Evolutionary conservation across 2,329 filamentous ascomycete genomes (phyloP).

Genomic region (Sclerotiophoma versabilis): DNA sequence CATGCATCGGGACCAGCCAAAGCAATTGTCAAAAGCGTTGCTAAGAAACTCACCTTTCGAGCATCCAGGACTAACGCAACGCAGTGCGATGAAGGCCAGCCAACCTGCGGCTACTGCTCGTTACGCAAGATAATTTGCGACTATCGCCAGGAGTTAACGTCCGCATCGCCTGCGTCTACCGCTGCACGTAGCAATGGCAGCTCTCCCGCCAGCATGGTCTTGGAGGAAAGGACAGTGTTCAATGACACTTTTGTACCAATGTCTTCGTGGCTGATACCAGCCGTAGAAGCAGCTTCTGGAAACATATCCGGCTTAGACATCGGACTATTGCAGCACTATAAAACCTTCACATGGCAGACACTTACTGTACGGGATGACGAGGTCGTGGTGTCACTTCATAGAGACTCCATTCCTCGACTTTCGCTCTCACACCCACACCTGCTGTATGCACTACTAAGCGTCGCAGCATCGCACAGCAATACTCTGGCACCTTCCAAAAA

Average conservation of each 20-base stretch:
- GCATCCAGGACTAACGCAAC: conserved; percentile 4
- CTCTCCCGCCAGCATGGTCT: background rate
- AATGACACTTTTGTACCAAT: conserved; percentile 15
- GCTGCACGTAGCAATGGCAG: background rate
- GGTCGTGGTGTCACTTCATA: conserved; percentile 26
- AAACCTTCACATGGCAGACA: conserved; percentile 30
- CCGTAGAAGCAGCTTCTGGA: conserved; percentile 28
- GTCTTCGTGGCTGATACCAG: conserved; percentile 26
- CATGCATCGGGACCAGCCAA: background rate
- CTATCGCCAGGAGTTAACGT: conserved; percentile 25
- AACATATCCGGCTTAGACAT: conserved; percentile 28
- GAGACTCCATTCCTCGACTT: conserved; percentile 31
- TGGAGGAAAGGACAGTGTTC: conserved; percentile 20
- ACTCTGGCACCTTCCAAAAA: conserved; percentile 19
- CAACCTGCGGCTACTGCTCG: conserved; percentile 38
- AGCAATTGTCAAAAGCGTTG: no score
- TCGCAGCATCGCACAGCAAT: conserved; percentile 35
- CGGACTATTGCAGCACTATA: conserved; percentile 37
- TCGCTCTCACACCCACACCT: conserved; percentile 33
- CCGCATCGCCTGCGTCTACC: conserved; percentile 6
- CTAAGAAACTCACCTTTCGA: background rate
- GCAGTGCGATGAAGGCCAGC: conserved; percentile 43
- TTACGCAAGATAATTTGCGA: conserved; percentile 34
- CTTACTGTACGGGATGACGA: conserved; percentile 32
- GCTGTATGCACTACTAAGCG: conserved; percentile 37